Conservation (phyloP, 257 asterid species). For the Dorcoceras hygrometricum region DNA sequence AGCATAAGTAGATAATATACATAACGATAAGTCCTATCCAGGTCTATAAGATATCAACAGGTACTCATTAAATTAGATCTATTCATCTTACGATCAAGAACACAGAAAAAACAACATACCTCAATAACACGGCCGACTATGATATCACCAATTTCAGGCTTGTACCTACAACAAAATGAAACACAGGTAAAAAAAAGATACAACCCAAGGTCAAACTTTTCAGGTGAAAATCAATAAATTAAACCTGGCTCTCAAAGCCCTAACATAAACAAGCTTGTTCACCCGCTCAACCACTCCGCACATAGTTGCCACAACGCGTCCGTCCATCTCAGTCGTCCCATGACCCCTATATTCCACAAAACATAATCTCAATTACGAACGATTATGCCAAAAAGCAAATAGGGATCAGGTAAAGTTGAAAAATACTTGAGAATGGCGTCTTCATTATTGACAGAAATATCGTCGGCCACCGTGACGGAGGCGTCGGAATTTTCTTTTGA, state of each 20-base stretch:
- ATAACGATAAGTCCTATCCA: background rate
- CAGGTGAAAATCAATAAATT: background rate
- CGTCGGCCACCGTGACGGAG: conserved; percentile 77
- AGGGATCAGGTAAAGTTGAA: background rate
- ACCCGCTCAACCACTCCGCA: conserved; percentile 98
- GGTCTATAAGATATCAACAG: background rate
- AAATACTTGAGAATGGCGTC: conserved; percentile 88
- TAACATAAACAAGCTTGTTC: conserved; percentile 81
- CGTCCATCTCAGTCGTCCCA: conserved; percentile 77
- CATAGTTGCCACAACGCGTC: conserved; percentile 63
- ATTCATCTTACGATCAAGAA: background rate
- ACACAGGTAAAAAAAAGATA: background rate
- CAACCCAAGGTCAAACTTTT: background rate
- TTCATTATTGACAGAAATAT: conserved; percentile 72
- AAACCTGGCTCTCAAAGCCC: conserved; percentile 79
- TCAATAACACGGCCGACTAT: conserved; percentile 91
- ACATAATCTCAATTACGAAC: conserved; percentile 5
- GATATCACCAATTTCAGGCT: conserved; percentile 92
- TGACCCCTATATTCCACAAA: conserved; percentile 66
- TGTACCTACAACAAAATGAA: conserved; percentile 50
- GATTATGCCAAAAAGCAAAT: background rate
- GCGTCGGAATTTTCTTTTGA: conserved; percentile 69
- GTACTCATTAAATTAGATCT: background rate
- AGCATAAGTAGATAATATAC: background rate
- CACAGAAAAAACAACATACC: conserved; percentile 34